Conservation (phyloP, 2,329 filamentous ascomycete genomes). For the Aspergillus puulaauensis region DNA sequence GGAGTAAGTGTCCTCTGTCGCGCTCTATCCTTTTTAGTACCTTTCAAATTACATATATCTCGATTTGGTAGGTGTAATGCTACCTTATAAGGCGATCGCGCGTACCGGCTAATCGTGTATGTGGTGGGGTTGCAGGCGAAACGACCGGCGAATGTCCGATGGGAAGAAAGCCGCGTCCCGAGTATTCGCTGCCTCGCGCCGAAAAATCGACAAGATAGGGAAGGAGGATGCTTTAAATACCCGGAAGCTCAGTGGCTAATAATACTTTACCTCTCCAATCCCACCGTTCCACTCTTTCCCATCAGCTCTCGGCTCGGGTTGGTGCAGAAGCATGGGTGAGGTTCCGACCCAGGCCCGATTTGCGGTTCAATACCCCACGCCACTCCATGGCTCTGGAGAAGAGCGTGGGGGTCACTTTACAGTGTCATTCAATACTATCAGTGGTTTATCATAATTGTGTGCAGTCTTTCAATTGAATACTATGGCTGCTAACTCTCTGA, state of each 20-base stretch:
- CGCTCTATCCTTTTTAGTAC: background rate
- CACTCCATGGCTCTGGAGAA: slow-evolving; percentile 10
- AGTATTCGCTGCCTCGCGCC: background rate
- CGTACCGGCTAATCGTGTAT: background rate
- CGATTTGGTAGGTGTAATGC: background rate
- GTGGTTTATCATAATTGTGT: too few relatives aligned
- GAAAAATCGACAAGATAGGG: background rate
- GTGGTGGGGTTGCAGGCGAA: slow-evolving; percentile 10
- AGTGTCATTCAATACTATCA: background rate
- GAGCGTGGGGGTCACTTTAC: slow-evolving; percentile 7
- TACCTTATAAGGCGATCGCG: slow-evolving; percentile 7
- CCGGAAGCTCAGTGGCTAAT: slow-evolving; percentile 3
- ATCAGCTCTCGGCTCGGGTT: slow-evolving; percentile 13
- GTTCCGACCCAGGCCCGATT: background rate
- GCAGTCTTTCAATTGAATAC: too few relatives aligned
- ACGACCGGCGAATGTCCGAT: slow-evolving; percentile 17
- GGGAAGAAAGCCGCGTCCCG: slow-evolving; percentile 5
- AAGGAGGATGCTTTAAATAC: slow-evolving; percentile 9
- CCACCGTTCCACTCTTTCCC: slow-evolving; percentile 8
- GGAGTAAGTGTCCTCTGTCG: background rate
- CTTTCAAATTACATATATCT: background rate
- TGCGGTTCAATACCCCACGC: slow-evolving; percentile 16
- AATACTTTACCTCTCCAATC: slow-evolving; percentile 2
- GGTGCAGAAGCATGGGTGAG: slow-evolving; percentile 3
- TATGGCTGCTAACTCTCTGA: too few relatives aligned